A percentile compares a stretch with the other conserved stretches of the same genome.
Conservation (phyloP, 768 basidiomycete species). For the Coprinopsis sp. region DNA sequence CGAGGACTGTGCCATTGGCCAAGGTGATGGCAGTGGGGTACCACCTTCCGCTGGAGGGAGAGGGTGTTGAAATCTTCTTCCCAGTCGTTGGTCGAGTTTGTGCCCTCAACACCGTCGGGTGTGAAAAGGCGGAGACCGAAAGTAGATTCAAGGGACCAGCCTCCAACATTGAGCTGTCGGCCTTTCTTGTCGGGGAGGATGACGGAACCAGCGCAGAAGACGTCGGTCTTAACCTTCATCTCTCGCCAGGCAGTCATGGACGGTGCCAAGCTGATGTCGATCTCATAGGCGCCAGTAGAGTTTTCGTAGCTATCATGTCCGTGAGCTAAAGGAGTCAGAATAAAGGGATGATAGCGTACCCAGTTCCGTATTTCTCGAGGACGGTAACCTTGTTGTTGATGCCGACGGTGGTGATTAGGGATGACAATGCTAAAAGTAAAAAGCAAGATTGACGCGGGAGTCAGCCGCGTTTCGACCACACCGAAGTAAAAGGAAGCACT, state of each 20-base stretch:
- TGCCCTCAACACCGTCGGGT: conserved; percentile 57
- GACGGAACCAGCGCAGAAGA: conserved; percentile 74
- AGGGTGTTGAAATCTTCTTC: conserved; percentile 62
- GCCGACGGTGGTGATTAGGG: conserved; percentile 73
- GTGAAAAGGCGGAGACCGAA: conserved; percentile 70
- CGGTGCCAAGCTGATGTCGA: conserved; percentile 57
- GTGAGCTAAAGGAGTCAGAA: not conserved
- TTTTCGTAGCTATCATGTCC: conserved; percentile 40
- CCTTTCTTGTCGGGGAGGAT: conserved; percentile 69
- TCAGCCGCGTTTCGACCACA: too few relatives aligned
- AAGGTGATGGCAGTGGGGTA: conserved; percentile 58
- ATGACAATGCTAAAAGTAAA: conserved; percentile 50
- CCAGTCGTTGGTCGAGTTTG: conserved; percentile 77
- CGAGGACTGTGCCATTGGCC: conserved; percentile 68
- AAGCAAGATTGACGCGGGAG: not conserved
- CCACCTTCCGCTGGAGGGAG: conserved; percentile 65
- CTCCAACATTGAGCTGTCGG: conserved; percentile 62
- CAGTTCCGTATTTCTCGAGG: conserved; percentile 70
- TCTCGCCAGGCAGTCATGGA: conserved; percentile 61
- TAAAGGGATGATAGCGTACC: conserved; percentile 26
- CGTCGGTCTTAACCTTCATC: conserved; percentile 74
- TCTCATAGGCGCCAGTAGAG: conserved; percentile 74
- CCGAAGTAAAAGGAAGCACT: conserved; percentile 16
- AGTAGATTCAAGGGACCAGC: conserved; percentile 66
- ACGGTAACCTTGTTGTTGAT: conserved; percentile 80